phyloP scores from a whole-genome alignment of 495 filamentous ascomycete genomes.

The Cladorrhinum samala region DNA sequence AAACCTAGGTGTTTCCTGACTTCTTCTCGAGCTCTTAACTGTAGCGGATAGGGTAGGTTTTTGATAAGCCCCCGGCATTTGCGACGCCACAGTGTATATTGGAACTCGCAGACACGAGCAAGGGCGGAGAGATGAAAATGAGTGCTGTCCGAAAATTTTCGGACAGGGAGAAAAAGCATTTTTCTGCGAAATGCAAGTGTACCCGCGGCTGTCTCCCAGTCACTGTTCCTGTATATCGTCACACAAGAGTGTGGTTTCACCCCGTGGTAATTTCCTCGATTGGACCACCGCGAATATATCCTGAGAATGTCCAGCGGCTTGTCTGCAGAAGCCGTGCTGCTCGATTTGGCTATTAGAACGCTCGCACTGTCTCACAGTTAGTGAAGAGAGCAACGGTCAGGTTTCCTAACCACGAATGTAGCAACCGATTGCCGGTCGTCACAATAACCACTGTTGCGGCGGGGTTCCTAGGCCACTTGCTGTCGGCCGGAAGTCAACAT shows the following conservation, averaged over 20 bases:
- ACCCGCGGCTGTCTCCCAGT: slow-evolving; percentile 8
- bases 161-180: slow-evolving; percentile 2
- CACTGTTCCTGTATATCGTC: slow-evolving; percentile 7
- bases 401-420: too few relatives aligned
- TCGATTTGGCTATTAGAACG: too few relatives aligned
- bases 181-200: background rate
- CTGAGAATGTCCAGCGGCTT: too few relatives aligned
- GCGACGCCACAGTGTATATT: background rate
- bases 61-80: background rate
- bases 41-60: background rate
- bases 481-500: too few relatives aligned
- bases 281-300: background rate
- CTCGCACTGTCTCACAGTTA: too few relatives aligned
- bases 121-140: background rate
- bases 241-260: slow-evolving; percentile 1
- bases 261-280: slow-evolving; percentile 2
- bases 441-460: too few relatives aligned
- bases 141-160: slow-evolving; percentile 4
- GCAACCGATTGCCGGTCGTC: too few relatives aligned
- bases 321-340: too few relatives aligned
- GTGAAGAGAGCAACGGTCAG: too few relatives aligned
- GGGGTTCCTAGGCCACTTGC: too few relatives aligned
- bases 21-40: too few relatives aligned
- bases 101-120: slow-evolving; percentile 1
- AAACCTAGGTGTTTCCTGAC: too few relatives aligned